phyloP scores from a whole-genome alignment of 2,329 filamentous ascomycete genomes.

The Scytalidium lignicola region DNA sequence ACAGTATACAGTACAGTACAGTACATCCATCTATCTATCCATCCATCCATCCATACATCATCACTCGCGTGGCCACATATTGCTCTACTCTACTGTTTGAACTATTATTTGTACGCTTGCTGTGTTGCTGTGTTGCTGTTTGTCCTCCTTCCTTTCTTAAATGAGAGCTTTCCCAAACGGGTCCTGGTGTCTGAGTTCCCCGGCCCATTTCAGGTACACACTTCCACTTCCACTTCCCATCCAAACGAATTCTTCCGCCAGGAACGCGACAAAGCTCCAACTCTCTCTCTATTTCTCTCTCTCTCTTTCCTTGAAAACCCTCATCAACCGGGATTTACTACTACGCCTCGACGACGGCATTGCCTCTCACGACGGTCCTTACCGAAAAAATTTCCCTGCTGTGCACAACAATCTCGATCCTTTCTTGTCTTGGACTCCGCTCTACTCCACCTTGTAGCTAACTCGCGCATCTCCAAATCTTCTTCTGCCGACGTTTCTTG shows the following conservation, averaged over 20 bases:
- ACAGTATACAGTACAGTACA: no score
- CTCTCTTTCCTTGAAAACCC: background rate
- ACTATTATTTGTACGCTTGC: no score
- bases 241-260: background rate
- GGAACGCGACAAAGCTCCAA: background rate
- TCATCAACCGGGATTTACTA: background rate
- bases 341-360: background rate
- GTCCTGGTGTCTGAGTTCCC: background rate
- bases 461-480: background rate
- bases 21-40: no score
- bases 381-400: background rate
- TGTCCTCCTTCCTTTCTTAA: no score
- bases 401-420: background rate
- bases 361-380: background rate
- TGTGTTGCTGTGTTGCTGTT: no score
- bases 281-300: no score
- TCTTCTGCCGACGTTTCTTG: background rate
- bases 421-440: background rate
- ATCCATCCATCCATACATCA: no score
- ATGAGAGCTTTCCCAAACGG: background rate
- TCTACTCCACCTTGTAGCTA: background rate
- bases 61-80: no score
- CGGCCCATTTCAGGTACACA: no score
- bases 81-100: no score
- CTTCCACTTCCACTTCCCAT: no score